Percentiles rank a stretch among this genome's conserved stretches.
Conservation (phyloP, 495 filamentous ascomycete genomes). For the Poronia punctata region DNA sequence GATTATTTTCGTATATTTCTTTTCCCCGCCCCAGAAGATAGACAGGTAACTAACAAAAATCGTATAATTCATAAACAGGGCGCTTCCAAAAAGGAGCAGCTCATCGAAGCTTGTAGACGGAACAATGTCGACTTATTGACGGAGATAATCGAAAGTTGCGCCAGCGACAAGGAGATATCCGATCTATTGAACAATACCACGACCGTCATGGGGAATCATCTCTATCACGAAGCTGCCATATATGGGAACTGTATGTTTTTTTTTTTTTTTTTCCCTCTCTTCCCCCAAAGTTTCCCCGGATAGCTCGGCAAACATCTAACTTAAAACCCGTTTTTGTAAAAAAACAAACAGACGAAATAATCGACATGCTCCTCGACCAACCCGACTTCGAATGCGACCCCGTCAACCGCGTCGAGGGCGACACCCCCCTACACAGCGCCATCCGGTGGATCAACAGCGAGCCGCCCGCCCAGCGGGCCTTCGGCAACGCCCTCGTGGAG, state of each 20-base stretch:
- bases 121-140: slow-evolving; percentile 81
- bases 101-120: slow-evolving; percentile 88
- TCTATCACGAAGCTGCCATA: slow-evolving; percentile 80
- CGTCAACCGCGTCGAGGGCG: slow-evolving; percentile 66
- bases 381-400: slow-evolving; percentile 93
- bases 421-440: slow-evolving; percentile 86
- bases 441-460: slow-evolving; percentile 74
- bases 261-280: not conserved
- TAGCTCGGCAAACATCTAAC: too few species aligned
- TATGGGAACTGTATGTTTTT: slow-evolving; percentile 71
- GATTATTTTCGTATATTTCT: not conserved
- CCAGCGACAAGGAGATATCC: slow-evolving; percentile 47
- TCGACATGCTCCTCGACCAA: slow-evolving; percentile 90
- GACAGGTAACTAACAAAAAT: too few species aligned
- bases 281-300: too few species aligned
- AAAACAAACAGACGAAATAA: slow-evolving; percentile 89
- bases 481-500: slow-evolving; percentile 64
- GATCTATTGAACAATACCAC: slow-evolving; percentile 74
- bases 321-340: too few species aligned
- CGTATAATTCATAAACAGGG: slow-evolving; percentile 49
- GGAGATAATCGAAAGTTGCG: slow-evolving; percentile 44
- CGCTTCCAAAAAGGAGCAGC: slow-evolving; percentile 73
- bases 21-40: slow-evolving; percentile 2
- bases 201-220: slow-evolving; percentile 77
- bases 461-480: slow-evolving; percentile 49